Evolutionary conservation across 768 basidiomycete species (phyloP).

Genomic region (Tylopilus intermedius): DNA sequence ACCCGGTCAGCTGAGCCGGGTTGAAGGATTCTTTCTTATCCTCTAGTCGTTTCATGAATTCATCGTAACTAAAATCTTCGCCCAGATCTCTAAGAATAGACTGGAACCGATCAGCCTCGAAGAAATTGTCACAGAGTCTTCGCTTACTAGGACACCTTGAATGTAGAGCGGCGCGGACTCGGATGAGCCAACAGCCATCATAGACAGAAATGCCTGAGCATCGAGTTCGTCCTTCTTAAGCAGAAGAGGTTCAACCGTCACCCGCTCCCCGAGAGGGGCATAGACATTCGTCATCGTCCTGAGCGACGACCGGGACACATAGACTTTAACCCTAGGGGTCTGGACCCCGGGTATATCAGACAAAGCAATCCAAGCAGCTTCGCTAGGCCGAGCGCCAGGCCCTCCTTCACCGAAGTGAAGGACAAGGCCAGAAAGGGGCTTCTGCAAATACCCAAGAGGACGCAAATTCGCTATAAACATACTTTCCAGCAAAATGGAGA

Average conservation of each 20-base stretch:
- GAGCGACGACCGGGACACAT: constrained; percentile 57
- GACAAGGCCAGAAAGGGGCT: constrained; percentile 57
- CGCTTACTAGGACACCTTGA: constrained; percentile 57
- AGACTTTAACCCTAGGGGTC: constrained; percentile 41
- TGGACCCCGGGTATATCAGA: constrained; percentile 31
- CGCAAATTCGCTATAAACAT: constrained; percentile 57
- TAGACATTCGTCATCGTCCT: constrained; percentile 59
- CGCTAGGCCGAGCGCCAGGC: constrained; percentile 49
- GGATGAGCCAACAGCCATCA: constrained; percentile 67
- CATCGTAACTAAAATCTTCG: constrained; percentile 48
- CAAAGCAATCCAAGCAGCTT: constrained; percentile 57
- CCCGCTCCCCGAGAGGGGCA: constrained; percentile 41
- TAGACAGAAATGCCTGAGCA: constrained; percentile 61
- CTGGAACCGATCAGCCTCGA: constrained; percentile 9
- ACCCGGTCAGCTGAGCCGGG: constrained; percentile 45
- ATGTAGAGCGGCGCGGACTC: constrained; percentile 65
- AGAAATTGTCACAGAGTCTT: not conserved
- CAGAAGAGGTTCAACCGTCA: constrained; percentile 50
- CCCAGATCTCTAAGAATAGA: constrained; percentile 64
- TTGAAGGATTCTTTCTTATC: constrained; percentile 50
- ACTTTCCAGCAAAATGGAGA: constrained; percentile 62
- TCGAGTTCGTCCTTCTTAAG: constrained; percentile 61
- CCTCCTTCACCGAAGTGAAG: constrained; percentile 72
- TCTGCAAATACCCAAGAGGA: constrained; percentile 46
- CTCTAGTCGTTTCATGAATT: constrained; percentile 46